phyloP scores from a whole-genome alignment of 257 asterid genomes.

The Nicotiana undulata region DNA sequence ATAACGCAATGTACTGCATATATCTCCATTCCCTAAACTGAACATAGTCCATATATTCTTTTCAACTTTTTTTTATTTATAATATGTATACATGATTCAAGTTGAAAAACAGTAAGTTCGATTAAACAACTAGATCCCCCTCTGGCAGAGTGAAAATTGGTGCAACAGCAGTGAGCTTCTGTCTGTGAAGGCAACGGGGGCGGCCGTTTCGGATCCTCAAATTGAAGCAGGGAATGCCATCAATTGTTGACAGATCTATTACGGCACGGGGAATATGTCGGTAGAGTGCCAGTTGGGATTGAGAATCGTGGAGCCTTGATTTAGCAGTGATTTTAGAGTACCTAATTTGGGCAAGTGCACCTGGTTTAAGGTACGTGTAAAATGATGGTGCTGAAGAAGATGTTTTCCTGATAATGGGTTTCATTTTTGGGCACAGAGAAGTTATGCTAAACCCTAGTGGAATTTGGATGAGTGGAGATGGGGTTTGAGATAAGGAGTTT shows the following conservation, averaged over 20 bases:
- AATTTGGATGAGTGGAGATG: not conserved
- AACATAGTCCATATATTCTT: not conserved
- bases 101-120: not conserved
- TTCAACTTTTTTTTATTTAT: too few species aligned
- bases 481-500: not conserved
- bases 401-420: not conserved
- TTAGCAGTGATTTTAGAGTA: conserved; percentile 49
- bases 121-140: not conserved
- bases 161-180: conserved; percentile 38
- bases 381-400: conserved; percentile 6
- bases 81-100: not conserved
- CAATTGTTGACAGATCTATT: conserved; percentile 22
- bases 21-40: not conserved
- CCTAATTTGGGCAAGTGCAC: conserved; percentile 53
- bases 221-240: conserved; percentile 41
- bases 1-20: not conserved
- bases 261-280: conserved; percentile 13
- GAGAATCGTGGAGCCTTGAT: conserved; percentile 34
- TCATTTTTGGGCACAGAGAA: not conserved
- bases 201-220: conserved; percentile 22
- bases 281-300: conserved; percentile 27
- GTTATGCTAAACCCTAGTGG: not conserved
- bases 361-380: conserved; percentile 52
- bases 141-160: conserved; percentile 21
- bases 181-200: conserved; percentile 41